Evolutionary conservation across 2,329 filamentous ascomycete species (phyloP).

Genomic region (Coniochaeta pulveracea): DNA sequence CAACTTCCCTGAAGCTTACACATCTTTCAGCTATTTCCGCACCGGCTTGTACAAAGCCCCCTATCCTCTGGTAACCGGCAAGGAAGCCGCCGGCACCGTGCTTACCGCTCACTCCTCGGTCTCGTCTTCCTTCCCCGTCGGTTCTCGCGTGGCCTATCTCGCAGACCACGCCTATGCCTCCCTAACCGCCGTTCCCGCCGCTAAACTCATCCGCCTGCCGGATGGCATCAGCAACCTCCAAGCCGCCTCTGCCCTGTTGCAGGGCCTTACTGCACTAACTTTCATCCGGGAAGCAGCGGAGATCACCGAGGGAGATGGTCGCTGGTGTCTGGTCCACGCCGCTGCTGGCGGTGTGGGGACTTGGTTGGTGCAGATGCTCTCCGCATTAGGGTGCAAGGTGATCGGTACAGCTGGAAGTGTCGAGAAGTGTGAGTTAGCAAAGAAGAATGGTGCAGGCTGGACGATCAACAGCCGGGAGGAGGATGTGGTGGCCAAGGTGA

Average conservation of each 20-base stretch:
- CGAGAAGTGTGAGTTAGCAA: slow-evolving; percentile 63
- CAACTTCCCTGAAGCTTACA: not conserved
- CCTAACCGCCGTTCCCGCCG: slow-evolving; percentile 41
- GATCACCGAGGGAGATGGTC: slow-evolving; percentile 51
- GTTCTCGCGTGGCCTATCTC: slow-evolving; percentile 65
- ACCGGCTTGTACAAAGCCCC: slow-evolving; percentile 66
- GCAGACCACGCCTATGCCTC: slow-evolving; percentile 40
- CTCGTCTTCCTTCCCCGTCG: slow-evolving; percentile 44
- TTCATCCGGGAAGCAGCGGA: slow-evolving; percentile 57
- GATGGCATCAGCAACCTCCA: slow-evolving; percentile 45
- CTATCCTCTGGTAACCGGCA: slow-evolving; percentile 65
- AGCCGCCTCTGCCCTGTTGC: slow-evolving; percentile 61
- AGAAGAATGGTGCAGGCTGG: slow-evolving; percentile 58
- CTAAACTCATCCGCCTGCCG: slow-evolving; percentile 52
- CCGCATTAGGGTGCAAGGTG: slow-evolving; percentile 58
- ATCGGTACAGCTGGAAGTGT: slow-evolving; percentile 69
- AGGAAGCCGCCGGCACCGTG: slow-evolving; percentile 66
- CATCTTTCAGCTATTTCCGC: slow-evolving; percentile 70
- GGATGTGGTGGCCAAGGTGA: slow-evolving; percentile 45
- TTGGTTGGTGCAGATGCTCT: slow-evolving; percentile 65
- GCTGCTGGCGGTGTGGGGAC: slow-evolving; percentile 70
- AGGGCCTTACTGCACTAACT: slow-evolving; percentile 74
- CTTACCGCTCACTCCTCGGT: slow-evolving; percentile 45
- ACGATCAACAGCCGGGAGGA: slow-evolving; percentile 58
- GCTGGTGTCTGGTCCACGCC: slow-evolving; percentile 77